Base-by-base conservation (phyloP, 306 rosid genomes). In the Medicago arabica region DNA sequence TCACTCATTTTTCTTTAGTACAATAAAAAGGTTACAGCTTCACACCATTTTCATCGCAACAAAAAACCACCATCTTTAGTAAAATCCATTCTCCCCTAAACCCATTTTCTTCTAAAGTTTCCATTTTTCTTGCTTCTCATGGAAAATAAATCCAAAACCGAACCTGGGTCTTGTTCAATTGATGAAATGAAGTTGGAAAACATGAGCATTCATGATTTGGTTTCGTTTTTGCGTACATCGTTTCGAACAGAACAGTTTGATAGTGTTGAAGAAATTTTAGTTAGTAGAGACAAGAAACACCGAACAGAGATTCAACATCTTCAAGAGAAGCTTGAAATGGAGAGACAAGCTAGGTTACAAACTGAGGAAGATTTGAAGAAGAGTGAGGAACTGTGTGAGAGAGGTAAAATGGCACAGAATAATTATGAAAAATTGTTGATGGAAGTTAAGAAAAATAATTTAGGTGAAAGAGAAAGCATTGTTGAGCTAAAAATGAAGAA, bases 341-440 rank as follows among this genome's bases (percentile, higher is more conserved):
- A 67, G 38, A 80, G 6, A 6, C n/a, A 41, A 12, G 5, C 0
- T 2, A 76, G 76, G 47, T 17, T 67, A 64, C 21, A 67, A 6
- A 36, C 16, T 4, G 79, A 80, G 19, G 70, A 79, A 18, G 21
- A 75, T 6, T 17, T 83, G 12, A 79, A 7, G 13, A 75, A 12
- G 51, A 79, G 28, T 13, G 71, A 71, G 58, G 79, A 64, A 36
- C 9, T 13, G 0, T 69, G 46, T 19, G 63, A 65, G 9, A 47
- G 12, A 21, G 74, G 81, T 40, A 40, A 55, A 64, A 75, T 3
- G 28, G 55, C 58, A 0, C 41, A 49, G 2, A 59, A 46, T 6
- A 57, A 4, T 17, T 83, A 83, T 23, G 86, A 83, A 55, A 51
- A 13, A 1, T 70, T 79, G 81, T 36, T 83, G 74, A 67, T 19